phyloP scores from a whole-genome alignment of 306 rosid species.

The Cucurbita maxima region DNA sequence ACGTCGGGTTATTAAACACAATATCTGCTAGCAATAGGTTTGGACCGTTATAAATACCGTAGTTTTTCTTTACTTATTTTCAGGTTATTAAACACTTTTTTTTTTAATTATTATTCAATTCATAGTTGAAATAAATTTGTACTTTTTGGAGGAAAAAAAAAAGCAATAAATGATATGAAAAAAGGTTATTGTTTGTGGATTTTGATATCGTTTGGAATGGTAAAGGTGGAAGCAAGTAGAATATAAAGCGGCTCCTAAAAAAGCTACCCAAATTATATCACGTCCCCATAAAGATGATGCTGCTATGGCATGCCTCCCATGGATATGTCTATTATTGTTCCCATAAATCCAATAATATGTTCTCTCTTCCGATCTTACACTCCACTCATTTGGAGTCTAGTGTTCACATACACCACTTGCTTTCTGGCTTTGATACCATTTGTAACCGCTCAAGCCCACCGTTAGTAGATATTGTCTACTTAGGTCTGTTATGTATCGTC shows the following conservation, averaged over 20 bases:
- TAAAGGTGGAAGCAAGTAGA: neutral
- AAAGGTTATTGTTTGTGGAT: neutral
- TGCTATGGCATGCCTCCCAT: neutral
- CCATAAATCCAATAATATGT: neutral
- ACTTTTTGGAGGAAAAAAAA: neutral
- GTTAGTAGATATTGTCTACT: too few relatives aligned
- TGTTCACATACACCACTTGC: too few relatives aligned
- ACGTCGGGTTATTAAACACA: too few relatives aligned
- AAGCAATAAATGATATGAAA: neutral
- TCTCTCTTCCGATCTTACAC: too few relatives aligned
- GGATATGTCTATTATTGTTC: neutral
- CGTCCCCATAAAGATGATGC: neutral
- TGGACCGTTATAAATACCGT: too few relatives aligned
- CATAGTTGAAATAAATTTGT: neutral
- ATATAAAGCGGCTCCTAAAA: neutral
- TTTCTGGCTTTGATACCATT: too few relatives aligned
- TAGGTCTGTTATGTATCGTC: too few relatives aligned
- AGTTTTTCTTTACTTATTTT: neutral
- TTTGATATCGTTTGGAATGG: neutral
- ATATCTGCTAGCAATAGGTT: too few relatives aligned
- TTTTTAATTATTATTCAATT: neutral
- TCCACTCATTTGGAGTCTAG: too few relatives aligned
- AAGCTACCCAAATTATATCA: neutral
- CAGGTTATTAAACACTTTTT: neutral
- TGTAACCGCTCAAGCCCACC: too few relatives aligned